Percentiles rank a stretch among this genome's conserved stretches.
Conservation (phyloP, 495 filamentous ascomycete species). For the Lepraria neglecta region DNA sequence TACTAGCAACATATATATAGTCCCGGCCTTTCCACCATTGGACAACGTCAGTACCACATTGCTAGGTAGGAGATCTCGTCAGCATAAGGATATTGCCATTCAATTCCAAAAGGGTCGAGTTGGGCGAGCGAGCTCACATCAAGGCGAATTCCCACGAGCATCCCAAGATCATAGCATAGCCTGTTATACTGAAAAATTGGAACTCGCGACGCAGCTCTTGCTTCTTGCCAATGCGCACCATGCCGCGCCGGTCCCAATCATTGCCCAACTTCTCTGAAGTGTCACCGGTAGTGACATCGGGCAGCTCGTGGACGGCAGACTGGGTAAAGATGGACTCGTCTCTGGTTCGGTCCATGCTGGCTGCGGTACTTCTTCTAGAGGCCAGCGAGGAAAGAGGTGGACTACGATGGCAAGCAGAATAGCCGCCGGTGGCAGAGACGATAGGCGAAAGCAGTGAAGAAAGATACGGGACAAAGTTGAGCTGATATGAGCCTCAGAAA, state of each 20-base stretch:
- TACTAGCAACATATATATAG: slow-evolving; percentile 24
- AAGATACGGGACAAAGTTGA: background rate
- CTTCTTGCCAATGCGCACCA: too few relatives aligned
- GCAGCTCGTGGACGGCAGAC: slow-evolving; percentile 14
- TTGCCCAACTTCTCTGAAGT: slow-evolving; percentile 21
- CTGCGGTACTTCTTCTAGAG: background rate
- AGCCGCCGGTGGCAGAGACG: slow-evolving; percentile 7
- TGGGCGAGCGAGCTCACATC: slow-evolving; percentile 18
- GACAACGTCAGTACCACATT: slow-evolving; percentile 25
- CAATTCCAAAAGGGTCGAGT: background rate
- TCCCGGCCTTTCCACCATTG: slow-evolving; percentile 26
- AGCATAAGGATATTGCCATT: slow-evolving; percentile 13
- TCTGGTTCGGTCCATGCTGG: slow-evolving; percentile 20
- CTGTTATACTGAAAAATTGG: slow-evolving; percentile 26
- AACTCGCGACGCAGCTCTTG: slow-evolving; percentile 20
- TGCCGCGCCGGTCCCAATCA: slow-evolving; percentile 20
- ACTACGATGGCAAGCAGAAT: slow-evolving; percentile 13
- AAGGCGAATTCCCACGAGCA: slow-evolving; percentile 27
- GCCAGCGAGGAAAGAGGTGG: slow-evolving; percentile 1
- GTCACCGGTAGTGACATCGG: slow-evolving; percentile 22
- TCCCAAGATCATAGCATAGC: slow-evolving; percentile 27
- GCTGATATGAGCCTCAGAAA: slow-evolving; percentile 9
- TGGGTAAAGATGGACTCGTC: slow-evolving; percentile 14
- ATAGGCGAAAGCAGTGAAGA: slow-evolving; percentile 2
- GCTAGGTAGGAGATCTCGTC: slow-evolving; percentile 19